Evolutionary conservation across 129 eudicot genomes (phyloP).

Genomic region (Pittosporum tobira): DNA sequence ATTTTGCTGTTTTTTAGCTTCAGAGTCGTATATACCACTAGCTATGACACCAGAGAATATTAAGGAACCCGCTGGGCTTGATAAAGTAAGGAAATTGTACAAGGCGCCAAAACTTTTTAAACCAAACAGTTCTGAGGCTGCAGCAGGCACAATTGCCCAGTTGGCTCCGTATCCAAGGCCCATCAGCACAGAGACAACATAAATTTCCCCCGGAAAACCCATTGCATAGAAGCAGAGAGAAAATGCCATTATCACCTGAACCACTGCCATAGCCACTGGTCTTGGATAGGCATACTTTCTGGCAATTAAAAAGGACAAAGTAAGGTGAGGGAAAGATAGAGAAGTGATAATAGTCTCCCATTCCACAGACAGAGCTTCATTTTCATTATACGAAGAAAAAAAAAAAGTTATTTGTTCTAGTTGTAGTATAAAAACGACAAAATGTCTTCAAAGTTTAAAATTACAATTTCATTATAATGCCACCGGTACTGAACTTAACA

Average conservation of each 20-base stretch:
- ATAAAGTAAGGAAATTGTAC: conserved; percentile 24
- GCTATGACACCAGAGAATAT: conserved; percentile 35
- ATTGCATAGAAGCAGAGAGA: conserved; percentile 28
- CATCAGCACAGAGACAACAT: conserved; percentile 26
- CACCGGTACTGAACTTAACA: too few species aligned
- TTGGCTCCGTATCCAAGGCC: conserved; percentile 37
- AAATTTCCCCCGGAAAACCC: conserved; percentile 29
- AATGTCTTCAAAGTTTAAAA: too few species aligned
- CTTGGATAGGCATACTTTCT: conserved; percentile 34
- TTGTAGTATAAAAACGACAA: too few species aligned
- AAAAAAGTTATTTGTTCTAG: too few species aligned
- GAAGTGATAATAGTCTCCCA: too few species aligned
- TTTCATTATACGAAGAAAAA: too few species aligned
- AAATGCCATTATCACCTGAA: conserved; percentile 27
- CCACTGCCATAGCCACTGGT: conserved; percentile 34
- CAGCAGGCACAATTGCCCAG: conserved; percentile 43
- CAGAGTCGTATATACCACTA: conserved; percentile 31
- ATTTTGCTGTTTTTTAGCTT: conserved; percentile 28
- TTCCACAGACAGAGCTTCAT: too few species aligned
- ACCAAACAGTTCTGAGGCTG: conserved; percentile 35
- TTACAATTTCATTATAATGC: too few species aligned
- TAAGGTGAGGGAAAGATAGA: neutral
- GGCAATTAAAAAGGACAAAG: neutral
- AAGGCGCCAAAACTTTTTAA: conserved; percentile 33
- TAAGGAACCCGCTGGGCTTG: conserved; percentile 27